Evolutionary conservation across 169 alveolate species (phyloP).

Genomic region (Cystoisospora suis): DNA sequence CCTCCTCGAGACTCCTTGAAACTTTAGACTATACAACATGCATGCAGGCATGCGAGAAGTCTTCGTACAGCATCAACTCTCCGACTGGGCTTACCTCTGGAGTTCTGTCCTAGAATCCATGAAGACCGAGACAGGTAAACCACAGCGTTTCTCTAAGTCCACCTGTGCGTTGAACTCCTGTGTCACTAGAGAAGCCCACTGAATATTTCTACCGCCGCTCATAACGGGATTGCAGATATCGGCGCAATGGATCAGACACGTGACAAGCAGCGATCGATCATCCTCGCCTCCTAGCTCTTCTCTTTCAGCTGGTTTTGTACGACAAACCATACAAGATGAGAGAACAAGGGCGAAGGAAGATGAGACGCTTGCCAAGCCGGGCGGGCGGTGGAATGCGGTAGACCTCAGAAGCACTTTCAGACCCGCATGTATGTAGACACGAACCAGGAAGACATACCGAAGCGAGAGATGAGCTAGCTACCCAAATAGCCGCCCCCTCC

Average conservation of each 20-base stretch:
- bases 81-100: constrained; percentile 52
- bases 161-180: constrained; percentile 69
- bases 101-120: constrained; percentile 68
- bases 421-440: no score
- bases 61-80: no score
- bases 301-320: constrained; percentile 8
- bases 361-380: not conserved
- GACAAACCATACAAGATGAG: not conserved
- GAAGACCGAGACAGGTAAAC: constrained; percentile 63
- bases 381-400: not conserved
- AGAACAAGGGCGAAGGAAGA: no score
- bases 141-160: constrained; percentile 63
- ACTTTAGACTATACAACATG: no score
- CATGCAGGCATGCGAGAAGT: no score
- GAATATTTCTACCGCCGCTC: constrained; percentile 55
- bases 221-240: constrained; percentile 66
- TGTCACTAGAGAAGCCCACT: constrained; percentile 66
- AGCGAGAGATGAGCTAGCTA: no score
- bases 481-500: no score
- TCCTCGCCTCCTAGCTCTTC: constrained; percentile 50
- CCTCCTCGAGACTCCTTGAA: no score
- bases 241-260: constrained; percentile 67
- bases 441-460: no score
- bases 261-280: constrained; percentile 50
- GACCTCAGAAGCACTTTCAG: no score